Evolutionary conservation across 2,329 filamentous ascomycete species (phyloP).

Genomic region (Hansfordia pulvinata): DNA sequence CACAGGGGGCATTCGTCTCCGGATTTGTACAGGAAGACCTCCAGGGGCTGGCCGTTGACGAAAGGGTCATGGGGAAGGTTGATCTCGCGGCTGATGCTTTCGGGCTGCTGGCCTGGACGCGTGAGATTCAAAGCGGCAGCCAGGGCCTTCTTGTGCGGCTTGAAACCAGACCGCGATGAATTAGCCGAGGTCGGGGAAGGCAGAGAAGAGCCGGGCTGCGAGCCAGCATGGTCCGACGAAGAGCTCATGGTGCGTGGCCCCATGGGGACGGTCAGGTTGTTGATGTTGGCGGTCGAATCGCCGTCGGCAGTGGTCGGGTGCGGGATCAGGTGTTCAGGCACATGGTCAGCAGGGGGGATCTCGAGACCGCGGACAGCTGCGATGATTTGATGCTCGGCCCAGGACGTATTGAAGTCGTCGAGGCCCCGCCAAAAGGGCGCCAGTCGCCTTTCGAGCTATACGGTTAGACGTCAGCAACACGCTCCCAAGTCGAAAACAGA

Average conservation of each 20-base stretch:
- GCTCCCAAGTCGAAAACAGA: too few species aligned
- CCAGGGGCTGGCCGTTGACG: slow-evolving; percentile 87
- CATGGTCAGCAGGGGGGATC: slow-evolving; percentile 72
- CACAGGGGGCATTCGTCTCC: slow-evolving; percentile 88
- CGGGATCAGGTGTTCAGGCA: slow-evolving; percentile 49
- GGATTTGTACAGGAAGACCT: slow-evolving; percentile 89
- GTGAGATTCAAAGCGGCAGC: slow-evolving; percentile 69
- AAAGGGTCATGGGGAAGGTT: slow-evolving; percentile 69
- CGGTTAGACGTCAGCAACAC: too few species aligned
- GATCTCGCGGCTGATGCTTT: slow-evolving; percentile 66
- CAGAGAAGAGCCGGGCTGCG: slow-evolving; percentile 47
- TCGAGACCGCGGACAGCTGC: slow-evolving; percentile 75
- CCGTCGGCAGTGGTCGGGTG: slow-evolving; percentile 33
- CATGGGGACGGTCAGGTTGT: slow-evolving; percentile 69
- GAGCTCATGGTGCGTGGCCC: slow-evolving; percentile 63
- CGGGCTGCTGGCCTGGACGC: slow-evolving; percentile 57
- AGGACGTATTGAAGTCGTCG: slow-evolving; percentile 75
- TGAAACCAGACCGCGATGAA: slow-evolving; percentile 45
- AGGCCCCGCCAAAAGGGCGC: slow-evolving; percentile 94
- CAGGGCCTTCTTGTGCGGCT: slow-evolving; percentile 77
- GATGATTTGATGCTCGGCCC: slow-evolving; percentile 92
- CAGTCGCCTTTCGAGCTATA: slow-evolving; percentile 77
- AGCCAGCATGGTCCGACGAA: slow-evolving; percentile 56
- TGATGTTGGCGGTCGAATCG: slow-evolving; percentile 46
- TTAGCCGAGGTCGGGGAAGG: slow-evolving; percentile 40